phyloP scores from a whole-genome alignment of 2,329 filamentous ascomycete genomes.

The Alternaria sp. region DNA sequence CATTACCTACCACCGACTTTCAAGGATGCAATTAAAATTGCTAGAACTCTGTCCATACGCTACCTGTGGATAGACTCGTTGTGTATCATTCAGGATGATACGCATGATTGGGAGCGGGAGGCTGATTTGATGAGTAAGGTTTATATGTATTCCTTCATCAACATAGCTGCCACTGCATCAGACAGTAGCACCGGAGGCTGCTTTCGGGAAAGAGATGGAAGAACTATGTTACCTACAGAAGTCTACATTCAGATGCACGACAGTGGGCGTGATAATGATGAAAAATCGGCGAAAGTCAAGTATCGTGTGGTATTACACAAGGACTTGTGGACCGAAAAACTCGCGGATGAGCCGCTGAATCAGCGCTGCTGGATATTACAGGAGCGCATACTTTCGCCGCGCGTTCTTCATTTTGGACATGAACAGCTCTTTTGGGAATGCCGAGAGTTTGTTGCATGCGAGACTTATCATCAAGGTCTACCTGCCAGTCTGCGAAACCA shows the following conservation, averaged over 20 bases:
- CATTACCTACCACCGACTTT: not conserved
- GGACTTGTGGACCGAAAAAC: not conserved
- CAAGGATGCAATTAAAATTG: not conserved
- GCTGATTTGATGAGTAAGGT: not conserved
- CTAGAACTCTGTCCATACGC: not conserved
- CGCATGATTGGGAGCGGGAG: not conserved
- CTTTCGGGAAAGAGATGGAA: constrained; percentile 1
- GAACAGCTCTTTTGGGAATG: constrained; percentile 37
- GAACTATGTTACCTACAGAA: not conserved
- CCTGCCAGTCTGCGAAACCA: not conserved
- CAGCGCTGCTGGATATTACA: constrained; percentile 15
- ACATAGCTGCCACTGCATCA: constrained; percentile 8
- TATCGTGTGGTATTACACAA: not conserved
- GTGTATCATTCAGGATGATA: constrained; percentile 6
- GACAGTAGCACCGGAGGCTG: not conserved
- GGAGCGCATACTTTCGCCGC: constrained; percentile 28
- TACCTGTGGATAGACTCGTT: constrained; percentile 11
- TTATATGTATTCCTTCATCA: constrained; percentile 4
- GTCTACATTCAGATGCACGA: not conserved
- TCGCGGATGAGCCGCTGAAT: constrained; percentile 11
- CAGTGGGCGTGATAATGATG: not conserved
- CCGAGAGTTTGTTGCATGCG: constrained; percentile 16
- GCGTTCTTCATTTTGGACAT: constrained; percentile 26
- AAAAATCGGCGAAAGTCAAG: not conserved
- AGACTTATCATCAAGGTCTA: constrained; percentile 11